phyloP scores from a whole-genome alignment of 768 basidiomycete genomes.

The Mycena sanguinolenta region DNA sequence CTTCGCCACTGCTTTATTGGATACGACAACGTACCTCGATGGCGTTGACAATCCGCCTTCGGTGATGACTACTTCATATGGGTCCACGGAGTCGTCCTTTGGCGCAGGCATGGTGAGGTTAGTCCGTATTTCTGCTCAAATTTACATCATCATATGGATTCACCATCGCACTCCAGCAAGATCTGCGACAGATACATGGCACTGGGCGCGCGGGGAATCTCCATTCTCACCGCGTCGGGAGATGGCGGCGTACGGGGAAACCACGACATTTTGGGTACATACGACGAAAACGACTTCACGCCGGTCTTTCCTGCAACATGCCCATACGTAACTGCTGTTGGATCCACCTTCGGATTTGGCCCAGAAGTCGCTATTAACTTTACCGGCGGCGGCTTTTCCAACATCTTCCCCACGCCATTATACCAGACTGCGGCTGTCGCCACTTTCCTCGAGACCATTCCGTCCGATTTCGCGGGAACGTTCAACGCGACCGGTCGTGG shows the following conservation, averaged over 20 bases:
- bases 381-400: constrained; percentile 56
- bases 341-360: constrained; percentile 2
- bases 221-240: not conserved
- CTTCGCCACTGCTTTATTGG: constrained; percentile 5
- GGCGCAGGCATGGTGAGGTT: not conserved
- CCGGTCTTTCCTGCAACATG: constrained; percentile 36
- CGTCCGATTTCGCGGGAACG: constrained; percentile 51
- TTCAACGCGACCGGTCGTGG: constrained; percentile 52
- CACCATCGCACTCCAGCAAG: not conserved
- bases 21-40: constrained; percentile 13
- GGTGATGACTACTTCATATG: constrained; percentile 5
- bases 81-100: not conserved
- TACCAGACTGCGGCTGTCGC: constrained; percentile 49
- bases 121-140: not conserved
- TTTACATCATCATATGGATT: not conserved
- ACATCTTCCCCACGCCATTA: constrained; percentile 49
- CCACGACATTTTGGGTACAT: not conserved
- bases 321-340: constrained; percentile 12
- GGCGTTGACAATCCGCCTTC: constrained; percentile 9
- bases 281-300: constrained; percentile 41
- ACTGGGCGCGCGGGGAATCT: constrained; percentile 19
- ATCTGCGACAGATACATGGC: no score
- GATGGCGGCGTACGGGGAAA: constrained; percentile 8
- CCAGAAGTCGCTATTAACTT: constrained; percentile 26
- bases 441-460: constrained; percentile 47